Conservation (phyloP, 2,329 filamentous ascomycete species). For the Curvularia hawaiiensis region DNA sequence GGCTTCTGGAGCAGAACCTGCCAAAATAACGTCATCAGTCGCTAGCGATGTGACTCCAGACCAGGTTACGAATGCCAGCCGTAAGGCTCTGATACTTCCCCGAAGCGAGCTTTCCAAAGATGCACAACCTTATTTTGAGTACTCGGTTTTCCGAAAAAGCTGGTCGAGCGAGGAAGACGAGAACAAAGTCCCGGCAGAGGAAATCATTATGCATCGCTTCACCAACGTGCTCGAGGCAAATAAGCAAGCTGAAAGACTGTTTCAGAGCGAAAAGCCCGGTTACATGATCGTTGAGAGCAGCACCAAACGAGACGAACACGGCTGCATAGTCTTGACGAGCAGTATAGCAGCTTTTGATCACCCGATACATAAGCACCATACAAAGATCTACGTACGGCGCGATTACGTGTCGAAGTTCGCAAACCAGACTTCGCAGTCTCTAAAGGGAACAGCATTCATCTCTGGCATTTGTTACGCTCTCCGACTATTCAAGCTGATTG, state of each 20-base stretch:
- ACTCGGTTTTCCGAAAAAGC: conserved; percentile 25
- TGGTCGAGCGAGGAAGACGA: conserved; percentile 16
- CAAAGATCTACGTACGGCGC: conserved; percentile 30
- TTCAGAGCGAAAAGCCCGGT: conserved; percentile 4
- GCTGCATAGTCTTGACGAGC: conserved; percentile 13
- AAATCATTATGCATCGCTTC: conserved; percentile 14
- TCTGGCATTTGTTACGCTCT: conserved; percentile 30
- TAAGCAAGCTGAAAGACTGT: conserved; percentile 17
- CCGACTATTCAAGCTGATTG: conserved; percentile 25
- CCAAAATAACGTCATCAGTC: not conserved
- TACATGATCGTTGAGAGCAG: conserved; percentile 11
- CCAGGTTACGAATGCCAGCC: not conserved
- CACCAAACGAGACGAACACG: conserved; percentile 17
- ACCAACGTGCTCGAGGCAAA: conserved; percentile 27
- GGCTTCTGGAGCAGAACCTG: not conserved
- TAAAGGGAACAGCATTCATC: conserved; percentile 18
- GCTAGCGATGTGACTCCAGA: not conserved
- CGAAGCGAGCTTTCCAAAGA: not conserved
- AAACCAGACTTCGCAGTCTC: conserved; percentile 7
- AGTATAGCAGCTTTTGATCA: conserved; percentile 18
- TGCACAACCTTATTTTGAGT: conserved; percentile 34
- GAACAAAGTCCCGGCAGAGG: not conserved
- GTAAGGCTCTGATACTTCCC: not conserved
- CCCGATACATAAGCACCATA: conserved; percentile 8
- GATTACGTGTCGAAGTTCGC: conserved; percentile 18